A percentile compares a stretch with the other conserved stretches of the same genome.
These are phyloP conservation scores for Sphaerosporella brunnea DNA, from an alignment of 495 filamentous ascomycete genomes.

Conservation along the genomic window DNA sequence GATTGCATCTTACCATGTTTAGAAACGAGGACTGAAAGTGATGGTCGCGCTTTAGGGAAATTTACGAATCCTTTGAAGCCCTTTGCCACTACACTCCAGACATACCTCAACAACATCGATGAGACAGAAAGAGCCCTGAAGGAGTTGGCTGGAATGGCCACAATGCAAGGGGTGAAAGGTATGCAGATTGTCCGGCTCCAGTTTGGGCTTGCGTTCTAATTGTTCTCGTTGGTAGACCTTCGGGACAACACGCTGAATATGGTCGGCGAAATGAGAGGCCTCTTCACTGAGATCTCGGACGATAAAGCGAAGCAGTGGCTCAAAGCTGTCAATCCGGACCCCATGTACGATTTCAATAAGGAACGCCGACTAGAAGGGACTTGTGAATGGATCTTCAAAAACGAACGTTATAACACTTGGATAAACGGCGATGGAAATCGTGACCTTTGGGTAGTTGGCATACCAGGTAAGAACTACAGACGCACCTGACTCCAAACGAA, in stretches of 20 bases:
- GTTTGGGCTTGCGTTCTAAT: no score
- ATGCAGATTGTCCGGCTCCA: no score
- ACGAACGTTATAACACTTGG: neutral
- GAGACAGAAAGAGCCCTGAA: neutral
- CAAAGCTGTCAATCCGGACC: neutral
- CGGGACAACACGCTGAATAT: no score
- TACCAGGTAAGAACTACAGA: slow-evolving; percentile 5
- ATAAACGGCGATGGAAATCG: neutral
- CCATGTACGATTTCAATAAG: neutral
- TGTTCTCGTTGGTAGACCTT: no score
- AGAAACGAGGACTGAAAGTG: no score
- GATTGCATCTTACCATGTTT: no score
- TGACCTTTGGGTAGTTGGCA: slow-evolving; percentile 3
- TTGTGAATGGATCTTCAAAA: slow-evolving; percentile 7
- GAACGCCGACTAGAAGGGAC: neutral
- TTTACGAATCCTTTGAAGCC: neutral
- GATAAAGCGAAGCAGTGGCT: slow-evolving; percentile 3
- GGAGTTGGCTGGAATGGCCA: slow-evolving; percentile 2
- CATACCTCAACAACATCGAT: neutral
- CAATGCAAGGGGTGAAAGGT: slow-evolving; percentile 2
- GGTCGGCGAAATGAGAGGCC: no score
- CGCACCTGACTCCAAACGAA: no score
- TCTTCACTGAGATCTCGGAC: no score
- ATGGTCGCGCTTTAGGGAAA: neutral
- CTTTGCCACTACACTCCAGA: neutral